Conservation (phyloP, 495 filamentous ascomycete species). For the Podospora pseudocomata region DNA sequence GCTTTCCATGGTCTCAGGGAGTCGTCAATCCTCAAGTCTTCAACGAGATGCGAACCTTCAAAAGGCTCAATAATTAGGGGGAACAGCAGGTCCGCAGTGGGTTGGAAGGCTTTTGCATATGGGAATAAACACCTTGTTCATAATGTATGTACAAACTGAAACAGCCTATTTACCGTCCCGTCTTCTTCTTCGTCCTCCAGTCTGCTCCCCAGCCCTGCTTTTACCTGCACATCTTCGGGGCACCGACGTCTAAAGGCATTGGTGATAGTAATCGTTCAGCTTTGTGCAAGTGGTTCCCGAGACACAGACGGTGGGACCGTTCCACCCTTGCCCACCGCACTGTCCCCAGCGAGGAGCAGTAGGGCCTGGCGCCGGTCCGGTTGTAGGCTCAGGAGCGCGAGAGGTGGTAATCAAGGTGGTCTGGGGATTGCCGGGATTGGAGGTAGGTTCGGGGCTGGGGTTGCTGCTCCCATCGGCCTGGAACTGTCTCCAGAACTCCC, state of each 20-base stretch:
- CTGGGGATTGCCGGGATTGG: not conserved
- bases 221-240: too few species aligned
- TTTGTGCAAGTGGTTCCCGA: slow-evolving; percentile 24
- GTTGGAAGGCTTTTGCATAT: too few species aligned
- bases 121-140: too few species aligned
- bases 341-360: slow-evolving; percentile 35
- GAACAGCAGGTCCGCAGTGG: too few species aligned
- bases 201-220: too few species aligned
- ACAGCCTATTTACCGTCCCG: too few species aligned
- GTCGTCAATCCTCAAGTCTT: too few species aligned
- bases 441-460: not conserved
- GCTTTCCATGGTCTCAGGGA: too few species aligned
- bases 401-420: slow-evolving; percentile 12
- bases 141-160: too few species aligned
- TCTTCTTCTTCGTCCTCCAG: too few species aligned
- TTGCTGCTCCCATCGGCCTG: slow-evolving; percentile 9
- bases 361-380: not conserved
- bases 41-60: too few species aligned
- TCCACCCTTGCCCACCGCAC: slow-evolving; percentile 43
- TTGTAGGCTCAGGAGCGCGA: slow-evolving; percentile 8
- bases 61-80: too few species aligned
- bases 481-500: slow-evolving; percentile 30
- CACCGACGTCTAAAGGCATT: slow-evolving; percentile 16
- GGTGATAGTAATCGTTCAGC: slow-evolving; percentile 27
- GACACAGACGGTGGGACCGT: slow-evolving; percentile 33